Evolutionary conservation across 345 rosid genomes (phyloP), one percentile per base, ranked within the genome.

Genomic region (Dovyalis caffra): DNA sequence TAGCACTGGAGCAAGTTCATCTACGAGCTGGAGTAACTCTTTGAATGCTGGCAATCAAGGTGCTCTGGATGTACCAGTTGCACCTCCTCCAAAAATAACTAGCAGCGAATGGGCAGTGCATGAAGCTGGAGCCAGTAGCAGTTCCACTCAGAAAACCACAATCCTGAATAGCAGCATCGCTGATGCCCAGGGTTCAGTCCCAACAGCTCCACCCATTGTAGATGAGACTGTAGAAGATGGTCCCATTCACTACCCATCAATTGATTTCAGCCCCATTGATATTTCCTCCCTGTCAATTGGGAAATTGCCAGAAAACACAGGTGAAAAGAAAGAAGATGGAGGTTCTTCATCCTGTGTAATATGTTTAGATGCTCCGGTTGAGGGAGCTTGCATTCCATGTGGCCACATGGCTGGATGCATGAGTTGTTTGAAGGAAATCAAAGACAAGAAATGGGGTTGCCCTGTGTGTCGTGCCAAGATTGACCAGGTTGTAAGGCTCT

Each of bases 401-500:
- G 99, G 99, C 57, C 99, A 96, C 81, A 94, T 93, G 78, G 97
- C 91, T 0, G 99, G 99, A 32, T 96, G 99, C 68, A 89, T 96
- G 92, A 84, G 98, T 69, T 96, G 98, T 83, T 77, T 96, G 81
- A 89, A 84, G 3, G 94, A 96, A 90, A 75, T 96, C 85, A 87
- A 86, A 83, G 78, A 87, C 78, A 93, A 93, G 83, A 90, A 95
- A 68, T 86, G 91, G 90, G 97, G 97, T 68, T 95, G 98, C 86
- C 99, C 99, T 0, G 93, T 95, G 6, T 93, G 99, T 72, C 97
- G 99, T 20, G 80, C 97, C 49, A 89, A 88, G 86, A 91, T 95
- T 57, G 86, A 88, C 73, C 94, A 93, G 88, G 84, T 95, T 57
- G 74, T 95, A 69, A 90, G 76, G 82, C 79, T 95, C 28, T 93